Conservation (phyloP, 768 basidiomycete genomes). For the Pulveroboletus sp. region DNA sequence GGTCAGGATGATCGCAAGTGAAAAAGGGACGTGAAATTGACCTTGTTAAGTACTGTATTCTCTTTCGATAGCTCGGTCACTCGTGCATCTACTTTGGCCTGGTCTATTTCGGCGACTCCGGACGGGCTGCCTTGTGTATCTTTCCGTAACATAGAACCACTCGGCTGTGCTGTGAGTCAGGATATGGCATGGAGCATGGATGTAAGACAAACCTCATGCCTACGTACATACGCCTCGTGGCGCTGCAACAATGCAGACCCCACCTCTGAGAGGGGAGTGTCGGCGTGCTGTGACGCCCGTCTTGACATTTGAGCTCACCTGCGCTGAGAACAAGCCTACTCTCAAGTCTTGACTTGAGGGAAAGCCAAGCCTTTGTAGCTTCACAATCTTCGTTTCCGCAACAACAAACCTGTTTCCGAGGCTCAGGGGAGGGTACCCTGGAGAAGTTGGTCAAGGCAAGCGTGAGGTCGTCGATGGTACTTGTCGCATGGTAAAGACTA, state of each 20-base stretch:
- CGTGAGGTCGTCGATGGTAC: conserved; percentile 78
- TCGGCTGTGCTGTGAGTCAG: conserved; percentile 18
- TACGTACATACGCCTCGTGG: conserved; percentile 83
- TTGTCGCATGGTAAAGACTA: conserved; percentile 51
- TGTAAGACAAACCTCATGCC: conserved; percentile 53
- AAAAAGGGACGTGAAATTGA: neutral
- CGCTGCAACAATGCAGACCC: conserved; percentile 84
- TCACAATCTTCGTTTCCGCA: conserved; percentile 67
- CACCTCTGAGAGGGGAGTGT: conserved; percentile 58
- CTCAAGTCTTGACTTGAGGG: conserved; percentile 69
- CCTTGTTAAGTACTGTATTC: conserved; percentile 56
- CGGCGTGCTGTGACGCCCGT: neutral
- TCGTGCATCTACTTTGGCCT: conserved; percentile 31
- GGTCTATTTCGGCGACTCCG: conserved; percentile 10
- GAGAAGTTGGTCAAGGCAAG: conserved; percentile 71
- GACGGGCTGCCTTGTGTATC: conserved; percentile 10
- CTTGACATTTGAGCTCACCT: conserved; percentile 49
- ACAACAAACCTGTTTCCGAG: conserved; percentile 51
- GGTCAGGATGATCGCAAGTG: conserved; percentile 5
- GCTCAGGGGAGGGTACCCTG: conserved; percentile 72
- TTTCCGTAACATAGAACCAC: conserved; percentile 12
- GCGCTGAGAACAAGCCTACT: conserved; percentile 79
- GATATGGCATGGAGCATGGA: conserved; percentile 6
- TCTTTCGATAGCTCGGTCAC: conserved; percentile 46
- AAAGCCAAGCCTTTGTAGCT: conserved; percentile 59